These are phyloP conservation scores for Microdochium nivale DNA, from an alignment of 2,329 filamentous ascomycete genomes.

Conservation along the genomic window DNA sequence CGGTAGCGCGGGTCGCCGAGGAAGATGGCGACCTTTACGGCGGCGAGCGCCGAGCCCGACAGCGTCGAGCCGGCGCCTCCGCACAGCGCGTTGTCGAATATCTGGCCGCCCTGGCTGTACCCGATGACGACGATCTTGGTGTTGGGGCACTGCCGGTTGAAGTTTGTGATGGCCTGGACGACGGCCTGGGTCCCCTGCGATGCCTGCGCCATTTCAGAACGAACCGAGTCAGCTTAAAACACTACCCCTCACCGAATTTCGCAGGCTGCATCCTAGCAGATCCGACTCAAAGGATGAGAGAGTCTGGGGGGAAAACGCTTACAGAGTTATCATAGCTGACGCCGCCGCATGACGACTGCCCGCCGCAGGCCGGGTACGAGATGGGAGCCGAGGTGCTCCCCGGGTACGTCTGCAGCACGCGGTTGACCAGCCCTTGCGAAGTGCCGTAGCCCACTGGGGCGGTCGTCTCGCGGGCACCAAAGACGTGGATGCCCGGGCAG, in stretches of 20 bases:
- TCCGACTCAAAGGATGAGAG: too few relatives aligned
- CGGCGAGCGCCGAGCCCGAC: slow-evolving; percentile 35
- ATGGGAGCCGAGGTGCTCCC: slow-evolving; percentile 38
- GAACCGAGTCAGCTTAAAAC: too few relatives aligned
- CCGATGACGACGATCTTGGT: slow-evolving; percentile 53
- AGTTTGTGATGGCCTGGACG: slow-evolving; percentile 45
- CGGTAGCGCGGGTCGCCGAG: slow-evolving; percentile 53
- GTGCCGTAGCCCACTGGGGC: slow-evolving; percentile 35
- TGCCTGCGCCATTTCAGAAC: slow-evolving; percentile 17
- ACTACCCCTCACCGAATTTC: too few relatives aligned
- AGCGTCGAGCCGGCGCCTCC: slow-evolving; percentile 42
- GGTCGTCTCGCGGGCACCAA: slow-evolving; percentile 42
- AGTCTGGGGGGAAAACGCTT: neutral
- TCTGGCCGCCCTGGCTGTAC: slow-evolving; percentile 57
- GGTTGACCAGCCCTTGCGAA: slow-evolving; percentile 33
- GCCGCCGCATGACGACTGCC: slow-evolving; percentile 44
- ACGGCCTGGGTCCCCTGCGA: slow-evolving; percentile 45
- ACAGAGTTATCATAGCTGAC: slow-evolving; percentile 44
- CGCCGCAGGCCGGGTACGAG: slow-evolving; percentile 48
- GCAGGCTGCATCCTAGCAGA: too few relatives aligned
- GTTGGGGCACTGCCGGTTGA: slow-evolving; percentile 44
- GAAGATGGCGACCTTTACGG: slow-evolving; percentile 53
- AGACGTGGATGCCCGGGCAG: slow-evolving; percentile 38
- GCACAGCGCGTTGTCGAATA: slow-evolving; percentile 54
- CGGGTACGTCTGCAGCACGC: slow-evolving; percentile 31